Base-by-base conservation (phyloP, 1,284 basidiomycete genomes). In the Ganoderma lingzhi region DNA sequence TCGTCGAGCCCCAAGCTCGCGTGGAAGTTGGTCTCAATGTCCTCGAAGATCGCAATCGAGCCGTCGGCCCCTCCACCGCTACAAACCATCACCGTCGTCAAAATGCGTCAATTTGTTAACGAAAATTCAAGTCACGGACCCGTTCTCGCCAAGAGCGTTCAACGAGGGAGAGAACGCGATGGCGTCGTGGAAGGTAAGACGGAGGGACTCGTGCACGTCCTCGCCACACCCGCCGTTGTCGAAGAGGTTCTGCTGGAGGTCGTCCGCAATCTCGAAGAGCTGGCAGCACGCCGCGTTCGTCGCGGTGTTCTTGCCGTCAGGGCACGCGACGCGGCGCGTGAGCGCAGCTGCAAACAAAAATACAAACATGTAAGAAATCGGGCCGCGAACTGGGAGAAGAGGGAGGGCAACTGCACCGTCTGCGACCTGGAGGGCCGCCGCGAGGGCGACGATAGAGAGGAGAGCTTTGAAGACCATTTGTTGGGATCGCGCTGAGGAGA, bases 231-330 rank as follows among this genome's bases (percentile, higher is more conserved):
- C 64, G 53, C 67, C 70, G 64, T 71, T 71, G 55, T 82, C 80
- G 74, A 82, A 82, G 17, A 84, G 77, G 72, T 82, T 79, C 42
- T 73, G 58, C 73, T 83, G 82, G 51, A 84, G 74, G 62, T 81
- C 80, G 14, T 82, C 79, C 15, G 79, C 75, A 30, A 82, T 73
- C 48, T 81, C 77, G 78, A 83, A 83, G 58, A 78, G 74, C 65
- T 76, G 73, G 71, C 82, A 83, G 75, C 83, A 84, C 5, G 82
- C 82, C 39, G 74, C 79, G 70, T 83, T 82, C 2, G 80, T 76
- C 37, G 79, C 81, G 15, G 76, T 78, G 61, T 79, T 73, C 30
- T 63, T 61, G 42, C 76, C 76, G 62, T 74, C 74, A 42, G 74
- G 70, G 65, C 76, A 76, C 30, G 76, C 68, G 39, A 74, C 74